Evolutionary conservation across 331 rosid species (phyloP), one percentile per base, ranked within the genome.

Genomic region (Quercus tomentella): DNA sequence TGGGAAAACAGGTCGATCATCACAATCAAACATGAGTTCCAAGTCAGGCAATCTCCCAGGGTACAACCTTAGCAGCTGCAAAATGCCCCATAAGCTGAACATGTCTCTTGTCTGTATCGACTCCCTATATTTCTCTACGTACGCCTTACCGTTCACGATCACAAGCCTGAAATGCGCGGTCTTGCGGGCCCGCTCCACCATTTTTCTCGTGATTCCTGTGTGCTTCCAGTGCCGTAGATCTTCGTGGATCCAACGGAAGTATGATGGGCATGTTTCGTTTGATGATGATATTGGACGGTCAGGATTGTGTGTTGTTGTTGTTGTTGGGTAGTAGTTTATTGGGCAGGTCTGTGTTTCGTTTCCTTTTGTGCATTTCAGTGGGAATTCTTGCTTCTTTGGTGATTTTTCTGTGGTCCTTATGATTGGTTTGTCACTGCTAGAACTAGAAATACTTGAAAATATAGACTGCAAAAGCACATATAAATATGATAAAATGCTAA

Each of bases 171-270:
- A 89, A 75, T 94, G 86, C 2, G 95, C 94, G 2, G 90, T 89
- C 52, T 52, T 79, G 0, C 80, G 84, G 20, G 91, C 98, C 8
- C 82, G 69, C 37, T 88, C 89, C 51, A 94, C 51, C 97, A 94
- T 94, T 22, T 84, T 86, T 76, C 83, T 85, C 0, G 93, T 94
- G 68, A 94, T 81, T 17, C 97, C 95, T 0, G 71, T 81, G 76
- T 80, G 84, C 49, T 33, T 89, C 98, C 98, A 94, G 1, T 91
- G 89, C 72, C 81, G 62, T 74, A 94, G 87, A 80, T 94, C 98
- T 80, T 94, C 93, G n/a, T 91, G 93, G 87, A 94, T 92, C 89
- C 90, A 94, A 22, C 87, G 84, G 82, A 92, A 94, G 85, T 88
- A 80, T 21, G 89, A 37, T 1, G 98, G 97, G 58, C 97, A 94